A percentile compares a stretch with the other conserved stretches of the same genome.
Conservation (phyloP, 176 grass and related monocot genomes). For the Rhipidocladum racemiflorum region DNA sequence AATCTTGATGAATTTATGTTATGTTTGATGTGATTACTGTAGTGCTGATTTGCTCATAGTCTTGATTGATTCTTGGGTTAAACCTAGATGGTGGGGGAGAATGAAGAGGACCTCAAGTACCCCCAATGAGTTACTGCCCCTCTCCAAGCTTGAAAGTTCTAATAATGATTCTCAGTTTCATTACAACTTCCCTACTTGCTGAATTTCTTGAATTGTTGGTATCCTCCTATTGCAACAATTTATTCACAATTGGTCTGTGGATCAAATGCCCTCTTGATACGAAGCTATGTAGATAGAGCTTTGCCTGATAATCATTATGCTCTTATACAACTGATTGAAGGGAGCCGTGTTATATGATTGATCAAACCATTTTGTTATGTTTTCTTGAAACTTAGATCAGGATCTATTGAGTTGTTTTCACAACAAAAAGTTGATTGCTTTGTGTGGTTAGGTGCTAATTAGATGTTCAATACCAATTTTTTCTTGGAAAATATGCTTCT, state of each 20-base stretch:
- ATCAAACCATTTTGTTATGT: neutral
- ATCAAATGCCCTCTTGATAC: neutral
- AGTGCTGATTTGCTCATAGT: neutral
- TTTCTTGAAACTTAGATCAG: neutral
- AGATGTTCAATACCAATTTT: neutral
- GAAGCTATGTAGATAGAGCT: neutral
- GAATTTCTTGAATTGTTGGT: neutral
- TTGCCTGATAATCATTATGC: neutral
- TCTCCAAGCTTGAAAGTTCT: conserved; percentile 70
- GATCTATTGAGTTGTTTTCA: neutral
- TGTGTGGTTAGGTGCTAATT: neutral
- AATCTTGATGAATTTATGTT: neutral
- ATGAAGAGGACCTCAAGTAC: conserved; percentile 51
- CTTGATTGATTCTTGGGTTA: conserved; percentile 26
- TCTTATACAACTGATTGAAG: neutral
- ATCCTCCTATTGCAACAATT: neutral
- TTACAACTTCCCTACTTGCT: neutral
- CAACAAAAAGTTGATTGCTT: neutral
- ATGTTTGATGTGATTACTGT: neutral
- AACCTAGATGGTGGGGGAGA: conserved; percentile 76
- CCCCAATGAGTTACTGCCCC: conserved; percentile 45
- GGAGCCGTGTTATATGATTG: neutral
- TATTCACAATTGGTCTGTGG: neutral
- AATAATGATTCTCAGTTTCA: neutral
- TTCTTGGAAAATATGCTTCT: conserved; percentile 1